A percentile compares a stretch with the other conserved stretches of the same genome.
phyloP scores from a whole-genome alignment of 371 early-diverging fungal genomes.

The Actinomortierella wolfii region DNA sequence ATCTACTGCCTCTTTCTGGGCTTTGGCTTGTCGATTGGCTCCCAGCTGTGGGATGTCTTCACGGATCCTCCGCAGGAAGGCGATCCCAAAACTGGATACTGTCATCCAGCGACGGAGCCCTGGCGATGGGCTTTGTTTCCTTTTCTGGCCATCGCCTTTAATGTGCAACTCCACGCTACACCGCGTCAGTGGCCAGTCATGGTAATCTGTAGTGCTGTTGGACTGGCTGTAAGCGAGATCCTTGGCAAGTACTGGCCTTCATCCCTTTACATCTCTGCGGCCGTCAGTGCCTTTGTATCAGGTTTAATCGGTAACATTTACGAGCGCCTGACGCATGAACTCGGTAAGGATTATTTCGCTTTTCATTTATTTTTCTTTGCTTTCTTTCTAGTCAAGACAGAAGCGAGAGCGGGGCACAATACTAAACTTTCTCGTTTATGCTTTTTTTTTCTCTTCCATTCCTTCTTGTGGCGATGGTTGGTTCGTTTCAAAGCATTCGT shows the following conservation, averaged over 20 bases:
- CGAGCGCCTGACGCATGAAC: conserved; percentile 56
- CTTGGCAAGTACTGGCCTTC: conserved; percentile 27
- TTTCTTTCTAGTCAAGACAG: background rate
- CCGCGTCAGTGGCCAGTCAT: conserved; percentile 47
- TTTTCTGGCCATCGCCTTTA: conserved; percentile 25
- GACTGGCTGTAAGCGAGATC: conserved; percentile 26
- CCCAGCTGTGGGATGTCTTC: conserved; percentile 48
- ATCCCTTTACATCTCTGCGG: conserved; percentile 46
- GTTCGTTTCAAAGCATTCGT: conserved; percentile 51
- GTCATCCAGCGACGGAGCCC: conserved; percentile 31
- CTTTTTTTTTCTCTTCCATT: background rate
- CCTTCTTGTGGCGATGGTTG: no score
- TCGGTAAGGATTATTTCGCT: conserved; percentile 12
- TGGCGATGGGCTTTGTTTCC: conserved; percentile 43
- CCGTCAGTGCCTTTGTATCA: conserved; percentile 61
- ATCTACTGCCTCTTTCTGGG: conserved; percentile 67
- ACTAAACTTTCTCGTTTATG: background rate
- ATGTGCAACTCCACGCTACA: conserved; percentile 31
- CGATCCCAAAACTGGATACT: conserved; percentile 21
- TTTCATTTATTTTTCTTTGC: background rate
- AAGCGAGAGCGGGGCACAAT: no score
- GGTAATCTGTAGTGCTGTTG: conserved; percentile 32
- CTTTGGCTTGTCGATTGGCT: conserved; percentile 69
- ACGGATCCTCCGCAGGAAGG: conserved; percentile 6
- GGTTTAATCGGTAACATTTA: conserved; percentile 62